Evolutionary conservation across 371 early-diverging fungal genomes (phyloP), one percentile per base, ranked within the genome.

Genomic region (Mucor piriformis): DNA sequence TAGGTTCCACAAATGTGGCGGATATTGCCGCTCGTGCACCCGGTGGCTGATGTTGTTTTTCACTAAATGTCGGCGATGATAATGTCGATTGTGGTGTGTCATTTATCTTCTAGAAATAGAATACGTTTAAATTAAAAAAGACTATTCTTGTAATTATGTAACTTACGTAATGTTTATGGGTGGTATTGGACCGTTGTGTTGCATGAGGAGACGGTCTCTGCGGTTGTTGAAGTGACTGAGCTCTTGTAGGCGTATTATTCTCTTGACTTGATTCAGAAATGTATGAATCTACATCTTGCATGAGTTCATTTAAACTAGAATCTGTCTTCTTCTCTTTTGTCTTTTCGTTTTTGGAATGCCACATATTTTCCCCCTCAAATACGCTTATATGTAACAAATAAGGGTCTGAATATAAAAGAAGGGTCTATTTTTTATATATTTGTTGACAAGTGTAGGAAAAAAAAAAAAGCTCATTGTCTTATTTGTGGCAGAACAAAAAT

Each of bases 251-350:
- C 23, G 44, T 54, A 23, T 38, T 35, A 34, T 12, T 47, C 12
- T 63, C 53, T 21, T 52, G 27, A 48, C 47, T 43, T 8, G 64
- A 16, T 46, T 67, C 68, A 34, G 50, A 40, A 40, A 67, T 64
- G 44, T 51, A 67, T 24, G 60, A 46, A 34, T 67, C 60, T 7
- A 67, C 68, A 38, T 64, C 68, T 27, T 51, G 50, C 64, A 63
- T 63, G 10, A 66, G 37, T 1, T 49, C 58, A 35, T 35, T 44
- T 18, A 63, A 52, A 7, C 21, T 13, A 7, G 42, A 15, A 16
- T 43, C 42, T 13, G 21, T 16, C 24, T 53, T n/a, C 7, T 15
- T 50, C 20, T 48, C 46, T n/a, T 53, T 46, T 21, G 15, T 27
- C 10, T 38, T 6, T 27, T 29, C 1, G n/a, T 12, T 16, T n/a